Conservation (phyloP, 208 protist genomes). For the Leishmania mexicana region DNA sequence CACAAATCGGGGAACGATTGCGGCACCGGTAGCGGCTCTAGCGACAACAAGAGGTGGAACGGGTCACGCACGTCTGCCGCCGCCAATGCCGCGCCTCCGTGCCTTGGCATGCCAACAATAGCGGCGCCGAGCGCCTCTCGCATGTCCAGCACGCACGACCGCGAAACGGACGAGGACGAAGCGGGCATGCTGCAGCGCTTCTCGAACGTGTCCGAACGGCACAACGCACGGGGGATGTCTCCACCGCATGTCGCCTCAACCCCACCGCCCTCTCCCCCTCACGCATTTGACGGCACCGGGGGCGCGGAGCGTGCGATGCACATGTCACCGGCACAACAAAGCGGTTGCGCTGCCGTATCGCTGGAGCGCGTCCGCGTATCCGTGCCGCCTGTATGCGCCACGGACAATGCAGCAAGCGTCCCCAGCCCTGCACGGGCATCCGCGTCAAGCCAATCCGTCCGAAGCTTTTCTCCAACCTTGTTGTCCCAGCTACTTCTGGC, state of each 20-base stretch:
- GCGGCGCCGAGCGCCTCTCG: background rate
- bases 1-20: background rate
- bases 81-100: background rate
- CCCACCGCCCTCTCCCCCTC: background rate
- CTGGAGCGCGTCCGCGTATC: background rate
- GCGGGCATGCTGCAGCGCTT: conserved; percentile 30
- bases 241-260: background rate
- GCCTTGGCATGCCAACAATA: background rate
- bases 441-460: background rate
- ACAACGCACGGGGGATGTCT: background rate
- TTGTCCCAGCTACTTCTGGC: conserved; percentile 23
- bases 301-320: background rate
- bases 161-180: conserved; percentile 10
- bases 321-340: background rate
- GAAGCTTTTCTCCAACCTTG: background rate
- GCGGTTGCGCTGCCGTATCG: background rate
- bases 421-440: background rate
- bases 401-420: too few species aligned
- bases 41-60: background rate
- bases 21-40: background rate
- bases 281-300: background rate
- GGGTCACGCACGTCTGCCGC: background rate
- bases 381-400: background rate
- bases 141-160: background rate
- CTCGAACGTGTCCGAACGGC: conserved; percentile 24